A percentile compares a stretch with the other conserved stretches of the same genome.
phyloP scores from a whole-genome alignment of 139 green algal species.

The Coccomyxa sp. region DNA sequence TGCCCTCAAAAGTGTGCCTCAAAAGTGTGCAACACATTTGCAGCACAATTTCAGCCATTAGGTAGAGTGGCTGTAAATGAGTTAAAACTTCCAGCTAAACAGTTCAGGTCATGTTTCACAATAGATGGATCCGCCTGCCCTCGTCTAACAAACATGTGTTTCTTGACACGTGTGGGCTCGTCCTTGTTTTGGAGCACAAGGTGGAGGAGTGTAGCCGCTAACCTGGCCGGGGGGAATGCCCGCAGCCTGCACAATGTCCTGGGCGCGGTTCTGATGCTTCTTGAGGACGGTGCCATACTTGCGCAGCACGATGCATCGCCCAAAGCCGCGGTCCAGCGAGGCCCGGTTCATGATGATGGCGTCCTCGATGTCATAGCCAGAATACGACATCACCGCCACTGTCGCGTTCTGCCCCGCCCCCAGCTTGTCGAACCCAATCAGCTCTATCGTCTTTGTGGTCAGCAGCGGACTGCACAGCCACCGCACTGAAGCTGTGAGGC shows the following conservation, averaged over 20 bases:
- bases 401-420: constrained; percentile 97
- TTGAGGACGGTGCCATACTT: constrained; percentile 72
- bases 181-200: no score
- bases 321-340: constrained; percentile 94
- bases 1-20: not conserved
- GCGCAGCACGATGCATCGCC: constrained; percentile 92
- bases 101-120: no score
- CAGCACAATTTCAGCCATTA: no score
- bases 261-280: constrained; percentile 89
- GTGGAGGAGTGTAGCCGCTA: not conserved
- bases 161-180: no score
- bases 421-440: constrained; percentile 89
- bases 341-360: constrained; percentile 98
- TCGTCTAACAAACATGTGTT: no score
- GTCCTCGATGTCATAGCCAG: constrained; percentile 91
- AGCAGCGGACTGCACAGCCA: constrained; percentile 70
- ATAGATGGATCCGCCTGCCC: no score
- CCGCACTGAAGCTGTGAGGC: no score
- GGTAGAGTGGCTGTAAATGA: no score
- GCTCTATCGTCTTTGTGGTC: constrained; percentile 94
- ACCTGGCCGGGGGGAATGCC: constrained; percentile 65
- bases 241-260: constrained; percentile 86
- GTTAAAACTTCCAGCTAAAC: no score
- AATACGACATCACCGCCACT: constrained; percentile 97
- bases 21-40: not conserved